Evolutionary conservation across 2,329 filamentous ascomycete genomes (phyloP).

Genomic region (Microcera coccophila): DNA sequence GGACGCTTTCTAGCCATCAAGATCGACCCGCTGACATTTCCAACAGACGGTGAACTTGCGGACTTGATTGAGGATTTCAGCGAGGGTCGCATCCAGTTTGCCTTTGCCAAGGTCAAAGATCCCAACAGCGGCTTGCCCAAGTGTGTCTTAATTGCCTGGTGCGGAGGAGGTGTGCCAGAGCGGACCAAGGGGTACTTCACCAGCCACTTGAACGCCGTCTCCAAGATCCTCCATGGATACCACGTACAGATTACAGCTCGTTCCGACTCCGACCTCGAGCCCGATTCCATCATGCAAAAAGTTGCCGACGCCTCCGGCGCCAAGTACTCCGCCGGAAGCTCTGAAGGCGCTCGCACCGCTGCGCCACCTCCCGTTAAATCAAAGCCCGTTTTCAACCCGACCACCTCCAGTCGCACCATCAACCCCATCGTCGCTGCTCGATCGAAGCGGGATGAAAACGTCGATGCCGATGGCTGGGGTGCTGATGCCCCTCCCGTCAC

Average conservation of each 20-base stretch:
- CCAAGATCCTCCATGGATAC: conserved; percentile 92
- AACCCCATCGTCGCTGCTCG: conserved; percentile 67
- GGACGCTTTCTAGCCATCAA: background rate
- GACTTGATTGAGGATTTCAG: conserved; percentile 95
- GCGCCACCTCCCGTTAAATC: conserved; percentile 69
- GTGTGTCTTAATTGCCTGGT: conserved; percentile 91
- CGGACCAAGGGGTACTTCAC: conserved; percentile 98
- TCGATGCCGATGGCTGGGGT: conserved; percentile 90
- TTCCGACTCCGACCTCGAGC: conserved; percentile 81
- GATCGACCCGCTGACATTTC: conserved; percentile 16
- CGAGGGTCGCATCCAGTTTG: conserved; percentile 94
- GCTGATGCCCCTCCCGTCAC: conserved; percentile 88
- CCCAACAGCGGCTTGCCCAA: conserved; percentile 87
- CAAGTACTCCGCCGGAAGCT: conserved; percentile 76
- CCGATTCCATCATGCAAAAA: conserved; percentile 86
- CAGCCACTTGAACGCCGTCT: conserved; percentile 83
- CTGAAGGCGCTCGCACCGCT: conserved; percentile 49
- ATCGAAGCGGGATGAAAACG: conserved; percentile 54
- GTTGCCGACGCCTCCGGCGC: conserved; percentile 90
- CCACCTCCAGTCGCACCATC: conserved; percentile 45
- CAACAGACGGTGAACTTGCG: conserved; percentile 77
- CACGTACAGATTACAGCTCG: conserved; percentile 97
- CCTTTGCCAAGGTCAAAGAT: conserved; percentile 94
- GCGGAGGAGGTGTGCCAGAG: conserved; percentile 96
- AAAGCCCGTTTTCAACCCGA: conserved; percentile 90